Base-by-base conservation (phyloP, 225 moss, liverwort and hornwort genomes). In the Climacium dendroides region DNA sequence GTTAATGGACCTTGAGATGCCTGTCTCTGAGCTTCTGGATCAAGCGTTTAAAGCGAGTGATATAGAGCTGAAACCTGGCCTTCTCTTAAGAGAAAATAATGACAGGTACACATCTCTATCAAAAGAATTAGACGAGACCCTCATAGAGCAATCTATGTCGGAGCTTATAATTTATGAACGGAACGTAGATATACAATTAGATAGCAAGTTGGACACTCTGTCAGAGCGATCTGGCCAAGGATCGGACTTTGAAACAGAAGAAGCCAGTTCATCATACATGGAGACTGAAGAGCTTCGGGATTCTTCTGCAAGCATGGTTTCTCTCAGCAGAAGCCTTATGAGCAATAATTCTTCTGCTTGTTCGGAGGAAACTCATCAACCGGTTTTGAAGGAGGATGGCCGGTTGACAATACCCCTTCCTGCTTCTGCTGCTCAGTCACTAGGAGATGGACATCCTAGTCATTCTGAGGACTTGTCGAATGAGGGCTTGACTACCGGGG, bases 1-100 rank as follows among this genome's bases (percentile, higher is more conserved):
- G 57, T 85, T 94, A 84, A 84, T 90, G 84, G 94, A 94, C 84
- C 93, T 94, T 82, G 90, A 94, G 91, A 84, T 94, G 90, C 93
- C 94, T 74, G 91, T 91, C 52, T 87, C 82, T 89, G 90, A 89
- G 84, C 91, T 94, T 88, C 75, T 89, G 91, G 76, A 89, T 66
- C 94, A 93, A 89, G 85, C 91, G 20, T 94, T 94, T 67, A 91
- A 81, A 87, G 88, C 86, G 48, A 86, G 89, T 75, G 93, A 93
- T 75, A 85, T 94, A 70, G 90, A 89, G 78, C 69, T 93, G 88
- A 94, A 93, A 83, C 90, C 93, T 74, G 91, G 88, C 74, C 89
- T 94, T 60, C 83, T 93, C 71, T 43, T 89, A 82, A 87, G 88
- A 88, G 89, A 89, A 88, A 84, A 80, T 83, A 90, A 88, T 86